phyloP scores from a whole-genome alignment of 1,284 basidiomycete species.

The Leucoagaricus sp. region DNA sequence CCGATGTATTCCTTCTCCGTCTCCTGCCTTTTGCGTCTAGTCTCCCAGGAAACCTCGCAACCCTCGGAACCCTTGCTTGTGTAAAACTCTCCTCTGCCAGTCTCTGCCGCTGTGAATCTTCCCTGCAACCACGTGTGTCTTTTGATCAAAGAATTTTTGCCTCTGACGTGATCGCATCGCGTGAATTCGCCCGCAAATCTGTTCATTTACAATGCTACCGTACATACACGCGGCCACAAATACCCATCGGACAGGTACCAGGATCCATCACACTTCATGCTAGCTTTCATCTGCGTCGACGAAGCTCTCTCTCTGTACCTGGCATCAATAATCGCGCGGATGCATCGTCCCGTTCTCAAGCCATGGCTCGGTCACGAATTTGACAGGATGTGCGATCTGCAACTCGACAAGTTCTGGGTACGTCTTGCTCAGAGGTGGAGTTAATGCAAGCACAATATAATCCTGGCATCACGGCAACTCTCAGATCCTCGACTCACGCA shows the following conservation, averaged over 20 bases:
- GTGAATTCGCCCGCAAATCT: neutral
- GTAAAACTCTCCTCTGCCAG: neutral
- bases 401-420: constrained; percentile 35
- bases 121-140: neutral
- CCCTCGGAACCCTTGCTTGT: constrained; percentile 1
- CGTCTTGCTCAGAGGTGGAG: constrained; percentile 35
- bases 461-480: constrained; percentile 28
- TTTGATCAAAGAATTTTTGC: constrained; percentile 1
- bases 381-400: constrained; percentile 44
- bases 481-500: constrained; percentile 3
- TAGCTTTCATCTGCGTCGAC: neutral
- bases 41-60: neutral
- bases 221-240: neutral
- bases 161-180: neutral
- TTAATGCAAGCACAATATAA: constrained; percentile 38
- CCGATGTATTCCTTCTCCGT: constrained; percentile 1
- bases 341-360: constrained; percentile 31
- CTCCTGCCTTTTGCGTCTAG: neutral
- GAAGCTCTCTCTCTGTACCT: too few relatives aligned
- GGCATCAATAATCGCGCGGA: constrained; percentile 29
- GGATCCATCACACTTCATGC: constrained; percentile 19
- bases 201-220: neutral
- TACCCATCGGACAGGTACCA: constrained; percentile 23
- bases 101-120: too few relatives aligned
- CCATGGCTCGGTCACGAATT: constrained; percentile 47